Evolutionary conservation across 345 rosid species (phyloP).

Genomic region (Zanthoxylum bungeanum): DNA sequence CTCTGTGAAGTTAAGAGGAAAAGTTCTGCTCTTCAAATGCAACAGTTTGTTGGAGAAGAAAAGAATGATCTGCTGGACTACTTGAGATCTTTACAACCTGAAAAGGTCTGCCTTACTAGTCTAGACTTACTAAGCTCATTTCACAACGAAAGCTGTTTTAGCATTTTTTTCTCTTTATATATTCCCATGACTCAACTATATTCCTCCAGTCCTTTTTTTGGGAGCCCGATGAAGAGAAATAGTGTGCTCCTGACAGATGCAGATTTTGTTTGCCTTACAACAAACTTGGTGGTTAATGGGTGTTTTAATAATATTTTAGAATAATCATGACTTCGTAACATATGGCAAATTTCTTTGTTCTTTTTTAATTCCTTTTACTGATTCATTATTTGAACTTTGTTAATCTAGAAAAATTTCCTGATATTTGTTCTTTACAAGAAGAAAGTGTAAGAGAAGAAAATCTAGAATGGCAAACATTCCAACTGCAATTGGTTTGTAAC

Average conservation of each 20-base stretch:
- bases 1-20: slow-evolving; percentile 76
- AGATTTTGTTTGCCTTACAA: slow-evolving; percentile 10
- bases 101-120: slow-evolving; percentile 55
- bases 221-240: background rate
- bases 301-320: background rate
- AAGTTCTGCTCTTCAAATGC: slow-evolving; percentile 96
- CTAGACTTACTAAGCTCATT: background rate
- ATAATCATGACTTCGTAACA: background rate
- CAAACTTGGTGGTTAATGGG: background rate
- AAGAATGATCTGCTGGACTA: slow-evolving; percentile 94
- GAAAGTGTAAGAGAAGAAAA: slow-evolving; percentile 1
- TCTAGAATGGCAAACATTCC: slow-evolving; percentile 1
- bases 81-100: slow-evolving; percentile 88
- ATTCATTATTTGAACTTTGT: background rate
- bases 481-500: background rate
- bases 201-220: background rate
- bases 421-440: background rate
- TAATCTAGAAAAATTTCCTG: background rate
- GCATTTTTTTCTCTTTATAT: background rate
- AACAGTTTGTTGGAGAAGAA: slow-evolving; percentile 98
- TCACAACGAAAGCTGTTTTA: background rate
- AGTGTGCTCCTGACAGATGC: background rate
- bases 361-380: background rate
- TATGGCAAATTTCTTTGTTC: background rate
- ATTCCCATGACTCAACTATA: slow-evolving; percentile 3